These are phyloP conservation scores for Aspergillus spinulosporus DNA, from an alignment of 2,329 filamentous ascomycete species.

Conservation along the genomic window DNA sequence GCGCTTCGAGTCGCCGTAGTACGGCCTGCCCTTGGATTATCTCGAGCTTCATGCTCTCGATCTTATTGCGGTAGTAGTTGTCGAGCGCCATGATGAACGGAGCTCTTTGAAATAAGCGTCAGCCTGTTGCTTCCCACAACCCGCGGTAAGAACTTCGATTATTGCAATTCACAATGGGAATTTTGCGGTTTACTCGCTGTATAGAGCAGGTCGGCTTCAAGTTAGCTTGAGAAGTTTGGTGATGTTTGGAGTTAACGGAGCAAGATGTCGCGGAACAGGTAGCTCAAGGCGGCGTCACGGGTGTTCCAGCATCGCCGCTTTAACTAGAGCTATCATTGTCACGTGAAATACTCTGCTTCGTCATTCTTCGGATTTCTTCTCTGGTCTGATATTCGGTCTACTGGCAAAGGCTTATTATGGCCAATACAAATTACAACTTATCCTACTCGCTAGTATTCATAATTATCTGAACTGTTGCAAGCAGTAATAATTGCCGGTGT, in stretches of 20 bases:
- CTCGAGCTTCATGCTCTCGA: slow-evolving; percentile 99
- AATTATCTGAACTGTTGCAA: too few species aligned
- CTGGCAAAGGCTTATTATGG: too few species aligned
- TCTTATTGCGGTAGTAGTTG: slow-evolving; percentile 99
- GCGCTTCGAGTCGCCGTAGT: slow-evolving; percentile 89
- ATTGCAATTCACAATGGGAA: not conserved
- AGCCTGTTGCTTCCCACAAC: slow-evolving; percentile 1
- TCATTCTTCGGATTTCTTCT: too few species aligned
- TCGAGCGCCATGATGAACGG: slow-evolving; percentile 84
- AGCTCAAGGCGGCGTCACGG: not conserved
- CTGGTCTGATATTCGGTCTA: too few species aligned
- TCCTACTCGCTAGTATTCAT: too few species aligned
- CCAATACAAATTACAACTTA: too few species aligned
- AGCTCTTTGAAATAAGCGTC: slow-evolving; percentile 23
- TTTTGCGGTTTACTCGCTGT: not conserved
- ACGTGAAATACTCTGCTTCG: not conserved
- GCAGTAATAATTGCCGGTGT: too few species aligned
- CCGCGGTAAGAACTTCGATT: not conserved
- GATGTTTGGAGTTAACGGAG: not conserved
- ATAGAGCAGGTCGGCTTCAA: not conserved
- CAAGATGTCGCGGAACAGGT: not conserved
- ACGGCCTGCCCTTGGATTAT: slow-evolving; percentile 98
- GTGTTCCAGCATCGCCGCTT: slow-evolving; percentile 1
- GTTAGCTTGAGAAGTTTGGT: not conserved
- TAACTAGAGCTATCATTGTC: slow-evolving; percentile 1